These are phyloP conservation scores for Lyophyllum decastes DNA, from an alignment of 768 basidiomycete genomes.

Conservation along the genomic window DNA sequence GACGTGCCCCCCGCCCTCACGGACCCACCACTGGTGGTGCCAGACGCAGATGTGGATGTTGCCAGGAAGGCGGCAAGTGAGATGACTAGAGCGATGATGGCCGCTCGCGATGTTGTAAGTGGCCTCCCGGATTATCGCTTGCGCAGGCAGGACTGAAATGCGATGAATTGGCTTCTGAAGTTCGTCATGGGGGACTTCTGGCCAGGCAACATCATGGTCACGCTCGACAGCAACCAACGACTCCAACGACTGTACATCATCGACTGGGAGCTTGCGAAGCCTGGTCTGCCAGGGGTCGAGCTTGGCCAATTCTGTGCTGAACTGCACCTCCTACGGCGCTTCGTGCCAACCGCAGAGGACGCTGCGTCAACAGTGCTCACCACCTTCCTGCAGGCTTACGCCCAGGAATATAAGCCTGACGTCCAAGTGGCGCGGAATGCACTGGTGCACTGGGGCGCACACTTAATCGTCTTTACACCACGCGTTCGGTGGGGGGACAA, in stretches of 20 bases:
- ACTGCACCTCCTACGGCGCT: constrained; percentile 49
- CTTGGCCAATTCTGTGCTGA: constrained; percentile 69
- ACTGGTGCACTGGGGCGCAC: constrained; percentile 53
- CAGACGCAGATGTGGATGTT: constrained; percentile 30
- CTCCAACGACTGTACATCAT: constrained; percentile 49
- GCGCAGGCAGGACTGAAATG: background rate
- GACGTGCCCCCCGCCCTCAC: constrained; percentile 30
- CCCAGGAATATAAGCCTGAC: constrained; percentile 23
- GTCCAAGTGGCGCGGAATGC: constrained; percentile 35
- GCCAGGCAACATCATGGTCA: constrained; percentile 68
- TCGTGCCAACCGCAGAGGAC: constrained; percentile 40
- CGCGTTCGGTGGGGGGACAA: constrained; percentile 51
- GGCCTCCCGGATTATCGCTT: background rate
- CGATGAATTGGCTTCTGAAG: constrained; percentile 20
- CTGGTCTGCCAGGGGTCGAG: constrained; percentile 58
- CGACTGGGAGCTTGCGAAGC: constrained; percentile 68
- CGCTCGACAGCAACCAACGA: constrained; percentile 28
- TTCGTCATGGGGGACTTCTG: constrained; percentile 75
- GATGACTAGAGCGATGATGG: constrained; percentile 30
- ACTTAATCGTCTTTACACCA: constrained; percentile 53
- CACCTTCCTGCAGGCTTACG: constrained; percentile 50
- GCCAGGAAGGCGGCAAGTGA: constrained; percentile 33
- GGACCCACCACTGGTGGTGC: constrained; percentile 36
- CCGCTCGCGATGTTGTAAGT: constrained; percentile 25
- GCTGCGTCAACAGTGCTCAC: constrained; percentile 36